Percentiles rank a stretch among this genome's conserved stretches.
These are phyloP conservation scores for Fusarium armeniacum DNA, from an alignment of 2,329 filamentous ascomycete species.

Conservation along the genomic window DNA sequence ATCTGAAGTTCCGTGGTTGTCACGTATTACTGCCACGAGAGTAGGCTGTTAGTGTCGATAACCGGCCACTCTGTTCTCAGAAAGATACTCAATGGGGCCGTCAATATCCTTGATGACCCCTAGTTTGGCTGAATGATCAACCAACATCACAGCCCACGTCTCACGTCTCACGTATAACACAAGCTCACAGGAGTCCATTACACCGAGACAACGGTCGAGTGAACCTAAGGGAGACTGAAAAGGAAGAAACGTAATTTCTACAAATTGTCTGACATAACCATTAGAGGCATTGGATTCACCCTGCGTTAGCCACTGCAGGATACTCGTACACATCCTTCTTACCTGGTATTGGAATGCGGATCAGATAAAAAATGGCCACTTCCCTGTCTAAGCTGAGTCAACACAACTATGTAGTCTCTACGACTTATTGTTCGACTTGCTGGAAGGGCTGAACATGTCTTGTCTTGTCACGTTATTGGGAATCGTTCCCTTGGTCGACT, in stretches of 20 bases:
- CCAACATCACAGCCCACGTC: neutral
- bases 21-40: neutral
- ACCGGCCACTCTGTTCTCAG: neutral
- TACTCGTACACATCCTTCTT: neutral
- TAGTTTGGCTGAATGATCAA: neutral
- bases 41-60: neutral
- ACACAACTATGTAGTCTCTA: neutral
- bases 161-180: neutral
- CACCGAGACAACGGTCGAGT: neutral
- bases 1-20: neutral
- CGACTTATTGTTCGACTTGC: neutral
- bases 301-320: neutral
- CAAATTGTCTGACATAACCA: neutral
- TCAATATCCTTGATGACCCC: neutral
- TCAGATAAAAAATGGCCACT: neutral
- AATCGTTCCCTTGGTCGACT: neutral
- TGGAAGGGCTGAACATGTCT: neutral
- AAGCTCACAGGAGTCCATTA: neutral
- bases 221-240: slow-evolving; percentile 2
- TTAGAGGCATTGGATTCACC: neutral
- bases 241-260: neutral
- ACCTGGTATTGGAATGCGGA: slow-evolving; percentile 6
- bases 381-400: neutral
- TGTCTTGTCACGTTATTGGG: neutral
- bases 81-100: neutral